Evolutionary conservation across 1,284 basidiomycete species (phyloP).

Genomic region (Microbotryomycetes sp.): DNA sequence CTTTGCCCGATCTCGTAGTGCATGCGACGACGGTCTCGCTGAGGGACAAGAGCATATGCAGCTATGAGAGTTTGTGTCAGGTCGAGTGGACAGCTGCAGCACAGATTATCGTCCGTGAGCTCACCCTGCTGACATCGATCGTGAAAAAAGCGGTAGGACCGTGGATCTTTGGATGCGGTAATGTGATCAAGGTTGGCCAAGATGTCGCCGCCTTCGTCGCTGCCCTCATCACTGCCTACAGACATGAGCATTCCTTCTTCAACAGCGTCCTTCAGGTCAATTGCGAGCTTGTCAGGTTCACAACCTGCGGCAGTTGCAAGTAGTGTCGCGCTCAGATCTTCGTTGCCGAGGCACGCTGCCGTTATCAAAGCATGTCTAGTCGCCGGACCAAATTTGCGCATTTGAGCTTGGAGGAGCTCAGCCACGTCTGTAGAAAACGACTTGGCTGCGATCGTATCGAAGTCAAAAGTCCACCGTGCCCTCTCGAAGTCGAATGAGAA

Average conservation of each 20-base stretch:
- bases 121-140: constrained; percentile 30
- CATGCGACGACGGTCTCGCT: not conserved
- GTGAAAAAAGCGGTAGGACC: constrained; percentile 28
- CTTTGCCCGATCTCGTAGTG: constrained; percentile 26
- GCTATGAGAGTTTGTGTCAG: not conserved
- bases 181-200: not conserved
- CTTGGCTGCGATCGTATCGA: constrained; percentile 21
- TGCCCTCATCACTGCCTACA: not conserved
- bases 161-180: constrained; percentile 4
- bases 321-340: constrained; percentile 11
- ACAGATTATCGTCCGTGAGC: not conserved
- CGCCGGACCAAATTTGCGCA: constrained; percentile 10
- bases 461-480: constrained; percentile 21
- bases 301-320: constrained; percentile 14
- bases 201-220: not conserved
- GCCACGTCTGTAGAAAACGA: constrained; percentile 26
- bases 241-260: constrained; percentile 23
- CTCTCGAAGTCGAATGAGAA: constrained; percentile 23
- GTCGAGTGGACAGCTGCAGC: not conserved
- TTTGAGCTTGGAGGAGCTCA: constrained; percentile 26
- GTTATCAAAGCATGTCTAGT: constrained; percentile 16
- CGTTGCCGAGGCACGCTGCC: constrained; percentile 28
- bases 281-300: constrained; percentile 11
- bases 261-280: constrained; percentile 18
- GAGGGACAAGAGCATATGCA: constrained; percentile 27